A percentile compares a stretch with the other conserved stretches of the same genome.
Evolutionary conservation across 768 basidiomycete species (phyloP).

Genomic region (Boletus reticuloceps): DNA sequence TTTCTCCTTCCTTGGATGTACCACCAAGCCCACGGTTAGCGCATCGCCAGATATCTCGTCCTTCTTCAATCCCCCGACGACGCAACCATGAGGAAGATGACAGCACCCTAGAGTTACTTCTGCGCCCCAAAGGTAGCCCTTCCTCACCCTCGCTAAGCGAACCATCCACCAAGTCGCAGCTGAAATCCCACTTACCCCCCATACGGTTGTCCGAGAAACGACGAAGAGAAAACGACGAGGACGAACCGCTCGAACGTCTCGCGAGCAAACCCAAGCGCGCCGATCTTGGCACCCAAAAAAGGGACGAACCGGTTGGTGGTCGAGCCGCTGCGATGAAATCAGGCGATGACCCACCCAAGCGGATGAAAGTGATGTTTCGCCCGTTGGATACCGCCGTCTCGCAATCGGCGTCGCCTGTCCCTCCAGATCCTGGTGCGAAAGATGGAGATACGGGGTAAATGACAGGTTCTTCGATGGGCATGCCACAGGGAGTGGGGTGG

Average conservation of each 20-base stretch:
- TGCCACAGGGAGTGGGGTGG: constrained; percentile 17
- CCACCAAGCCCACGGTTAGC: constrained; percentile 38
- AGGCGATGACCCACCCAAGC: constrained; percentile 52
- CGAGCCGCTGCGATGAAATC: constrained; percentile 28
- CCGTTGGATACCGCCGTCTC: constrained; percentile 25
- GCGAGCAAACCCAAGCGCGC: constrained; percentile 55
- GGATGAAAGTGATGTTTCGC: constrained; percentile 74
- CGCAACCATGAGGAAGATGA: constrained; percentile 48
- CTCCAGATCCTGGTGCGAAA: constrained; percentile 66
- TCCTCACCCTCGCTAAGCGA: constrained; percentile 38
- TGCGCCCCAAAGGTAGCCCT: constrained; percentile 35
- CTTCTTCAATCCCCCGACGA: constrained; percentile 46
- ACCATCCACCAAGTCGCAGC: constrained; percentile 25
- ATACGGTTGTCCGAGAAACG: constrained; percentile 68
- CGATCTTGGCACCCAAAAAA: constrained; percentile 49
- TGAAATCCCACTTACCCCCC: constrained; percentile 36
- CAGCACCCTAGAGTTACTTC: constrained; percentile 53
- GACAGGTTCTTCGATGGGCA: neutral
- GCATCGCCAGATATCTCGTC: constrained; percentile 37
- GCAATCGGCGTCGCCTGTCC: constrained; percentile 38
- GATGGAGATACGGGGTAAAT: constrained; percentile 71
- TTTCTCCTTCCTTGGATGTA: constrained; percentile 34
- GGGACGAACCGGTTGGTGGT: constrained; percentile 22
- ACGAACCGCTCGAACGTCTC: constrained; percentile 62
- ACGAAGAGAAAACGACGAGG: constrained; percentile 65